Conservation (phyloP, 129 eudicot genomes). For the Chrysanthemum makinoi region DNA sequence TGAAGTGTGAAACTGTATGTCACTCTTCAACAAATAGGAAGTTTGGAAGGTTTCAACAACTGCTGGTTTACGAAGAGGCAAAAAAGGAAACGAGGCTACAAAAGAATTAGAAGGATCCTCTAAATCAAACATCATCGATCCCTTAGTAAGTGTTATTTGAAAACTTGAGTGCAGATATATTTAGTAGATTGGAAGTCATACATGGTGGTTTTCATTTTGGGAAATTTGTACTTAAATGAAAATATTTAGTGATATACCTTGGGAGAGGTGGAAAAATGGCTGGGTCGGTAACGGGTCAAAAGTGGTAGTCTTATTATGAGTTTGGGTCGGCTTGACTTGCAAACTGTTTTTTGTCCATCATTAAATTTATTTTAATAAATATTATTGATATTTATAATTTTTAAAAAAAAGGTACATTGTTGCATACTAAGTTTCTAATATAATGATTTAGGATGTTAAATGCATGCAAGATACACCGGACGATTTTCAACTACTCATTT, state of each 20-base stretch:
- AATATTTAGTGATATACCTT: background rate
- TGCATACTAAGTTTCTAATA: background rate
- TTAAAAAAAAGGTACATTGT: no score
- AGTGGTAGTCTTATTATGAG: background rate
- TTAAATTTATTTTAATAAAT: background rate
- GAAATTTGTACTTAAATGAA: background rate
- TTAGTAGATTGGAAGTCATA: background rate
- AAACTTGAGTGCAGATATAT: background rate
- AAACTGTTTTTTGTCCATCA: background rate
- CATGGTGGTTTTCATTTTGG: background rate
- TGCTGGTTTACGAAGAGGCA: slow-evolving; percentile 79
- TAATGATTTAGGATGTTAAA: slow-evolving; percentile 5
- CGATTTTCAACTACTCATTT: background rate
- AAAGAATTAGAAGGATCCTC: slow-evolving; percentile 57
- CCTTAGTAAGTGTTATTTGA: slow-evolving; percentile 54
- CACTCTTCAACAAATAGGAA: slow-evolving; percentile 46
- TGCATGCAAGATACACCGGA: background rate
- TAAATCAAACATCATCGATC: slow-evolving; percentile 53
- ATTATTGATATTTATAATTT: no score
- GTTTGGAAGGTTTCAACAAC: slow-evolving; percentile 95
- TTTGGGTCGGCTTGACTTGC: background rate
- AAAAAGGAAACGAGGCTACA: slow-evolving; percentile 63
- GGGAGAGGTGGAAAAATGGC: slow-evolving; percentile 1
- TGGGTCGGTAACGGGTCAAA: background rate
- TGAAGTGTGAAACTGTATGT: slow-evolving; percentile 16